Conservation (phyloP, 495 filamentous ascomycete species). For the Aspergillus sclerotiicarbonarius region DNA sequence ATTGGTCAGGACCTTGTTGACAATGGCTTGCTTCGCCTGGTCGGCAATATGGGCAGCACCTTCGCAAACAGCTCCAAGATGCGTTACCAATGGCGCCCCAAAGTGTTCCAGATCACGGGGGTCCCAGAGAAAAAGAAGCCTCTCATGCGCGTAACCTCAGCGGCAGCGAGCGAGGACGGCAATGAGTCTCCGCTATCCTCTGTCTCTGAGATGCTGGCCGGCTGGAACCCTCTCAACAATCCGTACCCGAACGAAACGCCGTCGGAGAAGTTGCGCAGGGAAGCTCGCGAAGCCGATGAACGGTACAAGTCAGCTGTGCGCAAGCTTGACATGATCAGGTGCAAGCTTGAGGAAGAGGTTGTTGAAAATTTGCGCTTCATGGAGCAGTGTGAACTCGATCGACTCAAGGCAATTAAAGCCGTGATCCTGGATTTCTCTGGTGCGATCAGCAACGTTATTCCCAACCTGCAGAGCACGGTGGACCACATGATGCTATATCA, state of each 20-base stretch:
- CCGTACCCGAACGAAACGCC: slow-evolving; percentile 89
- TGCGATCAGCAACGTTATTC: slow-evolving; percentile 97
- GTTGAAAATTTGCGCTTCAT: slow-evolving; percentile 90
- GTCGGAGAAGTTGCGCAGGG: slow-evolving; percentile 78
- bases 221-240: slow-evolving; percentile 91
- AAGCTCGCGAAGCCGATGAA: slow-evolving; percentile 89
- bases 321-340: slow-evolving; percentile 85
- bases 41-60: slow-evolving; percentile 90
- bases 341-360: slow-evolving; percentile 91
- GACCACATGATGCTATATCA: slow-evolving; percentile 99
- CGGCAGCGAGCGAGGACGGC: slow-evolving; percentile 54
- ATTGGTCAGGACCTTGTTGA: slow-evolving; percentile 91
- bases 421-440: slow-evolving; percentile 98
- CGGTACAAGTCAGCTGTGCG: slow-evolving; percentile 83
- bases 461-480: slow-evolving; percentile 88
- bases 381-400: slow-evolving; percentile 95
- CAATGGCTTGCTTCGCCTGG: slow-evolving; percentile 81
- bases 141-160: slow-evolving; percentile 67
- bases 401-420: slow-evolving; percentile 95
- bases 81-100: slow-evolving; percentile 95
- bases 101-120: slow-evolving; percentile 82
- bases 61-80: slow-evolving; percentile 97
- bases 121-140: slow-evolving; percentile 82
- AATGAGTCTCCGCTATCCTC: slow-evolving; percentile 72
- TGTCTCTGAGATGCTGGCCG: slow-evolving; percentile 81